A percentile compares a stretch with the other conserved stretches of the same genome.
Conservation (phyloP, 2,329 filamentous ascomycete species). For the Exophiala sideris region DNA sequence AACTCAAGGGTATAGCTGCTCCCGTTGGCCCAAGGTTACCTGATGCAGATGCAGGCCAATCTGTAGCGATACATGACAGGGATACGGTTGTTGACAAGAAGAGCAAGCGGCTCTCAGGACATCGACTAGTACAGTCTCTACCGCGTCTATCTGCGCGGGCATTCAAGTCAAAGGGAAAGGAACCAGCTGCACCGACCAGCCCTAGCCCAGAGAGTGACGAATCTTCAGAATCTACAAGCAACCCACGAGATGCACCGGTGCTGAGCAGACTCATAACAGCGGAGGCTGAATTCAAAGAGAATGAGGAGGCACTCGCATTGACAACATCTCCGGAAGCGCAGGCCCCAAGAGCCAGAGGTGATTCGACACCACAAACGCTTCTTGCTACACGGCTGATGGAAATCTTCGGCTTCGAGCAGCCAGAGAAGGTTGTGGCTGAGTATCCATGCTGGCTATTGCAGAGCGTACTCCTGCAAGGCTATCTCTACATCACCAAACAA, state of each 20-base stretch:
- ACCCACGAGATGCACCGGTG: slow-evolving; percentile 60
- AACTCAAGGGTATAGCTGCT: neutral
- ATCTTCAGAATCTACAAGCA: slow-evolving; percentile 22
- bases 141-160: slow-evolving; percentile 50
- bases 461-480: slow-evolving; percentile 86
- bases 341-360: slow-evolving; percentile 30
- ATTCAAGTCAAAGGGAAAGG: slow-evolving; percentile 11
- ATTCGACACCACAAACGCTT: slow-evolving; percentile 49
- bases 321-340: slow-evolving; percentile 24
- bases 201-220: slow-evolving; percentile 18
- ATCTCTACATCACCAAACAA: slow-evolving; percentile 88
- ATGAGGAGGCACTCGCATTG: slow-evolving; percentile 15
- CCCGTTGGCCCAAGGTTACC: neutral
- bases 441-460: slow-evolving; percentile 93
- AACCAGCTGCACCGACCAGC: slow-evolving; percentile 1
- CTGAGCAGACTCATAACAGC: slow-evolving; percentile 77
- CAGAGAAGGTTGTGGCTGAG: slow-evolving; percentile 84
- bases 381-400: slow-evolving; percentile 72
- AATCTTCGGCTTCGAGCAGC: slow-evolving; percentile 77
- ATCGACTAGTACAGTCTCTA: slow-evolving; percentile 58
- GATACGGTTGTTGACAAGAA: slow-evolving; percentile 11
- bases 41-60: neutral
- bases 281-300: slow-evolving; percentile 55
- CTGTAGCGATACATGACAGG: slow-evolving; percentile 4
- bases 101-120: slow-evolving; percentile 49